These are phyloP conservation scores for Epichloe bromicola DNA, from an alignment of 2,329 filamentous ascomycete genomes.

Conservation along the genomic window DNA sequence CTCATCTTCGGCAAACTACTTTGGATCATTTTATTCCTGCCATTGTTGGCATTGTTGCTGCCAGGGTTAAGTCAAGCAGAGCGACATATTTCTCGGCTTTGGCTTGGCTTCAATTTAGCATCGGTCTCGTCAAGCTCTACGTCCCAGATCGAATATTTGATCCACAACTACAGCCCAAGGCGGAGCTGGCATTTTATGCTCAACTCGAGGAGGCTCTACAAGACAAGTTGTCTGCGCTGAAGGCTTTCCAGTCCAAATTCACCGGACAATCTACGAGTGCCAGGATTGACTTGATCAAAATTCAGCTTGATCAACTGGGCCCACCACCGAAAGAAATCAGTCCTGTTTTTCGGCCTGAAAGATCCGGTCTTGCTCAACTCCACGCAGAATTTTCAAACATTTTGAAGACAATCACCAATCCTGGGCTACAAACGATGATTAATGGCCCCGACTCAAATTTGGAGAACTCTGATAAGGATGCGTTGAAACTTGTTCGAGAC, in stretches of 20 bases:
- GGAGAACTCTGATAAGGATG: constrained; percentile 13
- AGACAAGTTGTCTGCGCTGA: constrained; percentile 45
- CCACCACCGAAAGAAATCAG: constrained; percentile 49
- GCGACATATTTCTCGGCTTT: constrained; percentile 28
- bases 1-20: constrained; percentile 26
- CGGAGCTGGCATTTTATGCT: constrained; percentile 48
- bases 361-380: constrained; percentile 54
- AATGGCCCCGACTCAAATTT: constrained; percentile 11
- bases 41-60: constrained; percentile 28
- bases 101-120: constrained; percentile 64
- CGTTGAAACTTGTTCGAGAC: constrained; percentile 37
- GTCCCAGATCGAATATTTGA: constrained; percentile 81
- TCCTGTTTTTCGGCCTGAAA: constrained; percentile 57
- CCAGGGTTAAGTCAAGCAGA: constrained; percentile 8
- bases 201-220: constrained; percentile 43
- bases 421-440: constrained; percentile 8
- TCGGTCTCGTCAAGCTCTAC: constrained; percentile 65
- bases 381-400: constrained; percentile 77
- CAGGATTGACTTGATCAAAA: constrained; percentile 48
- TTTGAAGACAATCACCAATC: constrained; percentile 47
- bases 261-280: constrained; percentile 57
- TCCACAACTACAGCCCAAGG: constrained; percentile 52
- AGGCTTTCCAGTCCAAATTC: constrained; percentile 51
- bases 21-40: constrained; percentile 32
- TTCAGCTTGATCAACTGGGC: constrained; percentile 52